Evolutionary conservation across 2,329 filamentous ascomycete species (phyloP), one percentile per base, ranked within the genome.

Genomic region (Chaetomium sp.): DNA sequence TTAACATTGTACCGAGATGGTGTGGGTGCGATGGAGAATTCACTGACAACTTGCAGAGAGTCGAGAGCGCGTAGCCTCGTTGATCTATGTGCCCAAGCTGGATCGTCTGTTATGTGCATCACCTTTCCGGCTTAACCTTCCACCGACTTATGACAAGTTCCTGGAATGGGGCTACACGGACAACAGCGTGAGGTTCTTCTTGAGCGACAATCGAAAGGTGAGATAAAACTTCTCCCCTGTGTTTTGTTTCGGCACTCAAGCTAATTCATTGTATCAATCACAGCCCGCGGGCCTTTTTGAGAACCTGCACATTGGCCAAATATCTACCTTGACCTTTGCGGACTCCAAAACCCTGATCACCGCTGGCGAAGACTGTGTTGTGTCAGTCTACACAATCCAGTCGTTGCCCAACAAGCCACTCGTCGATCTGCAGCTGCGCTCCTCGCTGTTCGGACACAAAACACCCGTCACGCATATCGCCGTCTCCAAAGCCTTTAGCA

Each of bases 151-250:
- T 67, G 91, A 97, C 71, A 91, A 91, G 64, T 96, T 90, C 66
- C 80, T 97, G 62, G 91, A 96, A 72, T 97, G 92, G 92, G 92
- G 92, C 1, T 97, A 95, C 65, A 88, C 89, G 0, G 94, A 99
- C 70, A 89, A 89, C 64, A 95, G 89, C 62, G 81, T 99, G 34
- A 87, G 94, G 4, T 97, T 99, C 76, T 96, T 89, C 72, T 83
- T 87, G 54, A 85, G 87, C 48, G 90, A 96, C 62, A 89, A 83
- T 56, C 86, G 89, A 66, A 91, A 89, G 74, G 79, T 83, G 72
- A 62, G 61, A 11, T 1, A 4, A 11, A 27, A 27, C 32, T 49
- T 2, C 47, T 27, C 32, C 27, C 32, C 35, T 14, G 33, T 5
- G 1, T 12, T 5, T 42, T 34, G n/a, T 2, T 46, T 42, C 43